phyloP scores from a whole-genome alignment of 2,329 filamentous ascomycete genomes.

The Chaetomiaceae sp. region DNA sequence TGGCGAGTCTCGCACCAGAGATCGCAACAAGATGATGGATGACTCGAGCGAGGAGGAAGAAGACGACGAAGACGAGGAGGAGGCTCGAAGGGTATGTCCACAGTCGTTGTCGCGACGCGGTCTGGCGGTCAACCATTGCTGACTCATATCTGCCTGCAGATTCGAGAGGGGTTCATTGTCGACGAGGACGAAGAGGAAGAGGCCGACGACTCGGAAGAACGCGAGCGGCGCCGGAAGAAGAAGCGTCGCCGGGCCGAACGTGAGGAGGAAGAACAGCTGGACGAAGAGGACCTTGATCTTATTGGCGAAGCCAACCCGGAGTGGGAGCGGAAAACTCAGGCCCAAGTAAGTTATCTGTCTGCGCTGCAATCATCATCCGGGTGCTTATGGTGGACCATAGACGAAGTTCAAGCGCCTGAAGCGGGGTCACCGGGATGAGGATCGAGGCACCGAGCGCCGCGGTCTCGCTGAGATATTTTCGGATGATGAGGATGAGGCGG shows the following conservation, averaged over 20 bases:
- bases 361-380: neutral
- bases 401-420: slow-evolving; percentile 96
- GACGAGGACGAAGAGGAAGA: slow-evolving; percentile 78
- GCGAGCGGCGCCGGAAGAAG: slow-evolving; percentile 57
- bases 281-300: slow-evolving; percentile 92
- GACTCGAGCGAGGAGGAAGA: slow-evolving; percentile 92
- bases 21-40: slow-evolving; percentile 49
- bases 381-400: slow-evolving; percentile 36
- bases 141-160: slow-evolving; percentile 41
- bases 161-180: slow-evolving; percentile 92
- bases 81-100: slow-evolving; percentile 59
- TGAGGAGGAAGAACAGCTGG: slow-evolving; percentile 80
- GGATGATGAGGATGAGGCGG: slow-evolving; percentile 79
- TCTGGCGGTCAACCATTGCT: slow-evolving; percentile 9
- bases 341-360: slow-evolving; percentile 54
- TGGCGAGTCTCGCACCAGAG: slow-evolving; percentile 45
- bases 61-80: slow-evolving; percentile 86
- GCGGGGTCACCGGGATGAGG: slow-evolving; percentile 72
- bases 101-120: slow-evolving; percentile 23
- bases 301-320: slow-evolving; percentile 78
- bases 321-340: slow-evolving; percentile 57
- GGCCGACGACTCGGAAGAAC: slow-evolving; percentile 53
- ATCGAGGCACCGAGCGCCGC: slow-evolving; percentile 57
- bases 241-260: slow-evolving; percentile 73
- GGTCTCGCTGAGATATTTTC: slow-evolving; percentile 91